Evolutionary conservation across 306 rosid genomes (phyloP), one percentile per base, ranked within the genome.

Genomic region (Clitoria ternatea): DNA sequence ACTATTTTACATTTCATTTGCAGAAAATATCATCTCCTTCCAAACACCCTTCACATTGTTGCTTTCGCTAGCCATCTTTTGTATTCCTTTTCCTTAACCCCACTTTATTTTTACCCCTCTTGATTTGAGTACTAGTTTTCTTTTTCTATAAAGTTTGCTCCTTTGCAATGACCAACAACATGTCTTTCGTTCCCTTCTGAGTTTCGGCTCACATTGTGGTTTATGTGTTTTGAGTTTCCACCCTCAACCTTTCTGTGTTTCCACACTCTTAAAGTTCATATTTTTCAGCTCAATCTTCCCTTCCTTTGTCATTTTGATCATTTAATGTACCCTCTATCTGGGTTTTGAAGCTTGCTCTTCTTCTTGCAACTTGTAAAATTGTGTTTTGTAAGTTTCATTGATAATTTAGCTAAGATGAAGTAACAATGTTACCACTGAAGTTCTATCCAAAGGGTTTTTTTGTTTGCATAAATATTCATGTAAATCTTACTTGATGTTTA

Each of bases 151-250:
- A 75, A 54, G 59, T 49, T 37, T 52, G 53, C 47, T 73, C 62
- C 65, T 70, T 57, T 60, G 54, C 73, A 55, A 27, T 61, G 71
- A 70, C 70, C 7, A 57, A 40, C 19, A 17, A 69, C 74, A 18
- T 63, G 36, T 27, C 29, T 66, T 60, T 66, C 14, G 11, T 18
- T 19, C 74, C 36, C 77, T 61, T 60, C 79, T 73, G 22, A 66
- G 73, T 79, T 63, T 76, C 69, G 48, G 66, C 79, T 74, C 80
- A 44, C 81, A 61, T 70, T 79, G 20, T 36, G 42, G 43, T 69
- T 55, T 53, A 13, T 1, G 19, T 0, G 24, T 43, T 74, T 43
- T 39, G n/a, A n/a, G n/a, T n/a, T n/a, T n/a, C n/a, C n/a, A n/a
- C 14, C 66, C 7, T 12, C 36, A 10, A 32, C 3, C 4, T 42